Evolutionary conservation across 2,329 filamentous ascomycete genomes (phyloP).

Genomic region (Claviceps capensis): DNA sequence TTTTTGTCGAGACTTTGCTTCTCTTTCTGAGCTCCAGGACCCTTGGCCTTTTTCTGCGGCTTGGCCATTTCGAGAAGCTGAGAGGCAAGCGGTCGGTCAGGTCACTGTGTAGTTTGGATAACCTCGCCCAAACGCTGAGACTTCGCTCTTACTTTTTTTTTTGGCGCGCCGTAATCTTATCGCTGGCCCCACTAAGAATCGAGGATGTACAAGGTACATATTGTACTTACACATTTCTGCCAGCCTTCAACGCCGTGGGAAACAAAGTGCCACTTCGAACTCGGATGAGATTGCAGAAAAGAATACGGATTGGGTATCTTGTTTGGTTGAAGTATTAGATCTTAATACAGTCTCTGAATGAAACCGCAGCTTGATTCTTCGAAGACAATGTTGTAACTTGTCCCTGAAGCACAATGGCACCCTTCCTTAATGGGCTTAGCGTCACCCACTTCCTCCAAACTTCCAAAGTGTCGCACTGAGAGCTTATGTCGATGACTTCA

Average conservation of each 20-base stretch:
- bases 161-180: slow-evolving; percentile 8
- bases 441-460: no score
- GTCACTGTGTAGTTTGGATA: background rate
- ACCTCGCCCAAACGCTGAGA: background rate
- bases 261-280: background rate
- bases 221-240: background rate
- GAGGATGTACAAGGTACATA: background rate
- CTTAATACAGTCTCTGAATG: background rate
- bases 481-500: background rate
- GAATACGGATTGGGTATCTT: background rate
- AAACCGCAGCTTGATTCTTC: background rate
- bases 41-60: slow-evolving; percentile 24
- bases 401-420: background rate
- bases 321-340: background rate
- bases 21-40: slow-evolving; percentile 12
- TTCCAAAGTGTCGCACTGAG: background rate
- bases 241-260: background rate
- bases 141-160: slow-evolving; percentile 7
- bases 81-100: background rate
- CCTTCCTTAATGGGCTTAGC: slow-evolving; percentile 1
- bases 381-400: background rate
- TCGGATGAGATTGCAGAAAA: background rate
- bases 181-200: slow-evolving; percentile 4
- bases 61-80: slow-evolving; percentile 18
- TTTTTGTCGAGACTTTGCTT: slow-evolving; percentile 30